Base-by-base conservation (phyloP, 2,329 filamentous ascomycete genomes). In the Diaporthe citrichinensis region DNA sequence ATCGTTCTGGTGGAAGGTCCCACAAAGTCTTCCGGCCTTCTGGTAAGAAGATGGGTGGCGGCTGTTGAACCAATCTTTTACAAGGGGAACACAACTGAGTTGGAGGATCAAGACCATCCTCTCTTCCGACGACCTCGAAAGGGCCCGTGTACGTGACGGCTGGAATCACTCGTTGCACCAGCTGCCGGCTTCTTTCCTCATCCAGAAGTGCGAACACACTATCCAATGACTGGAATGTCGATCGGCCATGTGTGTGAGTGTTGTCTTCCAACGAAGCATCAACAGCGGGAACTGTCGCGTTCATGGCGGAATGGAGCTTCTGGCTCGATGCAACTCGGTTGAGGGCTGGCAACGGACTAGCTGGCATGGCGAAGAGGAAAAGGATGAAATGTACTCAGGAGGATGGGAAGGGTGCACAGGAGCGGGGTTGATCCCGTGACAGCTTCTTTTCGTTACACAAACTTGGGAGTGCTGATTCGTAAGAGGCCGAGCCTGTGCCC, bases 401-500 rank as follows among this genome's bases (percentile, higher is more conserved):
- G 41, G 1, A 1, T 20, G 15, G 15, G n/a, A n/a, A n/a, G 8
- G 5, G 1, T 2, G 1, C 5, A 15, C 41, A 15, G 5, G 41
- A 44, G 41, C 41, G 41, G 17, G 41, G 41, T 44, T 15, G 41
- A 44, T 44, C 15, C 15, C 10, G 36, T 4, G 36, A 4, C 10
- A 39, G 4, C 36, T 3, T 39, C 36, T 39, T 3, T 39, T 39
- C 0, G 36, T 39, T 0, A 14, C 12, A 39, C 36, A 39, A 14
- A 4, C 36, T 36, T 36, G 8, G 36, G 34, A 9, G 34, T 36
- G 34, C 34, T 36, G 34, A 36, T 36, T 9, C 6, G 6, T 8
- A 7, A 36, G n/a, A 36, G 34, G 34, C 6, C 10, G 10, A 36
- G 34, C 34, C 6, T n/a, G n/a, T n/a, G n/a, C n/a, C n/a, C n/a